Conservation (phyloP, 2,329 filamentous ascomycete species). For the Thielaviopsis musarum region DNA sequence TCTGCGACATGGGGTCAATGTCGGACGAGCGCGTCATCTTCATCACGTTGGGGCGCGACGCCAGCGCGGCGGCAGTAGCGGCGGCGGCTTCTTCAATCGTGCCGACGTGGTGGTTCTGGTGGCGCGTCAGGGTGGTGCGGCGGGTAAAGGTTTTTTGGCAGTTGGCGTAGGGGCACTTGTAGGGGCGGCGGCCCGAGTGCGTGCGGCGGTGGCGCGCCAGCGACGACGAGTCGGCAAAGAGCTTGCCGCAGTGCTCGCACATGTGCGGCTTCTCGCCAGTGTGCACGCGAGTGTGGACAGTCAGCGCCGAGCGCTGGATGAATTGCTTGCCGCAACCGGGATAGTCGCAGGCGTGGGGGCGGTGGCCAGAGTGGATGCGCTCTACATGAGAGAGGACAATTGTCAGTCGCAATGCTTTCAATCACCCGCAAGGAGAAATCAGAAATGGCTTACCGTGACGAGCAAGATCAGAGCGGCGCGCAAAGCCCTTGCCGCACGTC, state of each 20-base stretch:
- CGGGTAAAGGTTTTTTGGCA: constrained; percentile 98
- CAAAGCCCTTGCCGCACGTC: constrained; percentile 82
- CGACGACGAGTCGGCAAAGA: constrained; percentile 91
- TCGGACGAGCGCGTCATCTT: constrained; percentile 40
- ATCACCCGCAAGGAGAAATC: neutral
- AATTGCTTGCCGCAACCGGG: constrained; percentile 87
- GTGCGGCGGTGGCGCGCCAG: constrained; percentile 85
- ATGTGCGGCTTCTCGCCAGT: constrained; percentile 97
- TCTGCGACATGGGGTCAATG: constrained; percentile 52
- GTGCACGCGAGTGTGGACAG: constrained; percentile 87
- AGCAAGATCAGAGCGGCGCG: constrained; percentile 80
- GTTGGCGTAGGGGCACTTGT: constrained; percentile 93
- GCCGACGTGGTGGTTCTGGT: constrained; percentile 90
- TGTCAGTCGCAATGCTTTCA: constrained; percentile 15
- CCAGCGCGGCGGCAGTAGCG: constrained; percentile 72
- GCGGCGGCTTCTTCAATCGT: constrained; percentile 87
- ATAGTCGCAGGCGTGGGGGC: constrained; percentile 84
- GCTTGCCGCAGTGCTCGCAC: constrained; percentile 95
- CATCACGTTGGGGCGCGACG: constrained; percentile 29
- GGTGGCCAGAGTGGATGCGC: constrained; percentile 81
- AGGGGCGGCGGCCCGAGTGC: constrained; percentile 87
- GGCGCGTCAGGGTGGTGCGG: constrained; percentile 82
- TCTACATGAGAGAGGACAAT: constrained; percentile 42
- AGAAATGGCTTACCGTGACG: constrained; percentile 57
- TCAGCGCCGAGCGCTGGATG: constrained; percentile 89